phyloP scores from a whole-genome alignment of 208 protist genomes.

The Wallacemonas sp. region DNA sequence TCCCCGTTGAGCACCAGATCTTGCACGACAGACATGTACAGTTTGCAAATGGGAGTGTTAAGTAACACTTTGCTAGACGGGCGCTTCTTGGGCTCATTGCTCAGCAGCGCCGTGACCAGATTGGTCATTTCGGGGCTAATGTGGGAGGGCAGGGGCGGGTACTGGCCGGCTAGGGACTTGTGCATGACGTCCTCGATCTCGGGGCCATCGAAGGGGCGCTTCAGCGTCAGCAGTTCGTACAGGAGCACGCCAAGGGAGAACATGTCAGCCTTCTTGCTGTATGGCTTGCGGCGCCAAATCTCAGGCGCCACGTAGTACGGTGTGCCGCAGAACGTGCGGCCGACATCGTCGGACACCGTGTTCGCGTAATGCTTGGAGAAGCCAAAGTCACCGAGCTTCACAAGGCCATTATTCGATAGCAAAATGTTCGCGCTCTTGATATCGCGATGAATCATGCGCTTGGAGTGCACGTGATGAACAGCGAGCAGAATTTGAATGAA shows the following conservation, averaged over 20 bases:
- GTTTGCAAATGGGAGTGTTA: constrained; percentile 22
- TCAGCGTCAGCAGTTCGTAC: constrained; percentile 72
- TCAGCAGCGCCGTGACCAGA: constrained; percentile 26
- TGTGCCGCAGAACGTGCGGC: constrained; percentile 60
- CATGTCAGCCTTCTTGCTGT: constrained; percentile 89
- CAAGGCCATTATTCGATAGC: constrained; percentile 54
- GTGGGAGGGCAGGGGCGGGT: constrained; percentile 21
- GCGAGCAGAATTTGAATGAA: constrained; percentile 74
- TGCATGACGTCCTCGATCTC: constrained; percentile 48
- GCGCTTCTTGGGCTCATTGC: constrained; percentile 16
- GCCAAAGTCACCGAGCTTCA: constrained; percentile 85
- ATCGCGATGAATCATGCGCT: constrained; percentile 77
- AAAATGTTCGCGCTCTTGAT: constrained; percentile 77
- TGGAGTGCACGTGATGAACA: constrained; percentile 71
- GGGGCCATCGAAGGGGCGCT: constrained; percentile 60
- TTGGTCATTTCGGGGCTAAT: constrained; percentile 28
- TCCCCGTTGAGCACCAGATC: constrained; percentile 15
- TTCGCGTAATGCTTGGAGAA: constrained; percentile 46
- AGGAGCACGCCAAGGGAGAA: constrained; percentile 81
- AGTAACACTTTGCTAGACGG: constrained; percentile 21
- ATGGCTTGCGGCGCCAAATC: constrained; percentile 79
- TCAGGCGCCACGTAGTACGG: constrained; percentile 92
- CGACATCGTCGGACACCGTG: constrained; percentile 37
- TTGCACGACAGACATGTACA: constrained; percentile 19
- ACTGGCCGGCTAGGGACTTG: constrained; percentile 24